A percentile compares a stretch with the other conserved stretches of the same genome.
Conservation (phyloP, 2,329 filamentous ascomycete species). For the Coleophoma crateriformis region DNA sequence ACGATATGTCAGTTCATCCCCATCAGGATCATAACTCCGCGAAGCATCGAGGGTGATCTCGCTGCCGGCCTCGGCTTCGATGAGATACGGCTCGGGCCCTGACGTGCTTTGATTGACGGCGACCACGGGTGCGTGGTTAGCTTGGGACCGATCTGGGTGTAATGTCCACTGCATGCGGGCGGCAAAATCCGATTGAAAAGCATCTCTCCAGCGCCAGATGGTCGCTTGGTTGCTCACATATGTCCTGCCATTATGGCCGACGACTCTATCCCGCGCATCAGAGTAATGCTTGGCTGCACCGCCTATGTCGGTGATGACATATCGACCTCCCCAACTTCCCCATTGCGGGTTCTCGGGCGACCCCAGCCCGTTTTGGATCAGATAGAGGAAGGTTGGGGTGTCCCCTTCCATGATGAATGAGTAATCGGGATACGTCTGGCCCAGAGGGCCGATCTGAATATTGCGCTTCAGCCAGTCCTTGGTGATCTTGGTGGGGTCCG, state of each 20-base stretch:
- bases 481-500: conserved; percentile 33
- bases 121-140: conserved; percentile 33
- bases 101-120: conserved; percentile 31
- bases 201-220: conserved; percentile 43
- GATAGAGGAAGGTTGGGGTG: conserved; percentile 30
- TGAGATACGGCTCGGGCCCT: conserved; percentile 27
- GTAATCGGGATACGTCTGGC: conserved; percentile 29
- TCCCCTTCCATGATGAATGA: conserved; percentile 39
- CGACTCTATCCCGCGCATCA: conserved; percentile 24
- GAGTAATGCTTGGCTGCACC: conserved; percentile 13
- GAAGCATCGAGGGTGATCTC: conserved; percentile 31
- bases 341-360: conserved; percentile 28
- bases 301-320: conserved; percentile 15
- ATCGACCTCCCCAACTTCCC: conserved; percentile 33
- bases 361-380: conserved; percentile 32
- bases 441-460: conserved; percentile 39
- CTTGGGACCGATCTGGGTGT: conserved; percentile 23
- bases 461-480: conserved; percentile 37
- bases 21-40: conserved; percentile 33
- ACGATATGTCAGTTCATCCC: conserved; percentile 28
- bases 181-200: conserved; percentile 43
- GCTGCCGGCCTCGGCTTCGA: conserved; percentile 29
- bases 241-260: conserved; percentile 22
- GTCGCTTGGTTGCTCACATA: conserved; percentile 36
- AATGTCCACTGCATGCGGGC: conserved; percentile 42